A percentile compares a stretch with the other conserved stretches of the same genome.
Evolutionary conservation across 1,139 yeast species (phyloP).

Genomic region (Zygosaccharomyces pseudobailii): DNA sequence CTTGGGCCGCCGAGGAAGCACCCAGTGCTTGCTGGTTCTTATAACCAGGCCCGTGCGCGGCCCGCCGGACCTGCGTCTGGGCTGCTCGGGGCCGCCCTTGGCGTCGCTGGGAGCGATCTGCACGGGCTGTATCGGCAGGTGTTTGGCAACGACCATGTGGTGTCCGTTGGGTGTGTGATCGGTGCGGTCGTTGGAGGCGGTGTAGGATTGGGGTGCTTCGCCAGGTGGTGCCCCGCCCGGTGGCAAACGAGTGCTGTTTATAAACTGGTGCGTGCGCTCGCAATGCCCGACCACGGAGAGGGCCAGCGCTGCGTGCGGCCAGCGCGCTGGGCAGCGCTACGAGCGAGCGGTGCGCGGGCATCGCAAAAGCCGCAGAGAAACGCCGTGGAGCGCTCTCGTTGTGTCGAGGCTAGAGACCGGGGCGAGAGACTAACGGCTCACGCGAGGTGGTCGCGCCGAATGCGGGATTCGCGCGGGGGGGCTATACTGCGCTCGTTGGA

Average conservation of each 20-base stretch:
- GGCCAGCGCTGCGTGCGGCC: background rate
- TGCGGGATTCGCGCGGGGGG: background rate
- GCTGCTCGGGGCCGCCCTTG: background rate
- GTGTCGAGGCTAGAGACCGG: background rate
- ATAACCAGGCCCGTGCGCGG: slow-evolving; percentile 15
- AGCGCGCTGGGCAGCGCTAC: background rate
- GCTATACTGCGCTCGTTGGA: background rate
- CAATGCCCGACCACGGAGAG: background rate
- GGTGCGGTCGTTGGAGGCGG: background rate
- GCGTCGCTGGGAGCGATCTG: slow-evolving; percentile 7
- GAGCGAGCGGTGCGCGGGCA: background rate
- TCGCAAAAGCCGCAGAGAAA: background rate
- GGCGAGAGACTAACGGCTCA: background rate
- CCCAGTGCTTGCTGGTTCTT: slow-evolving; percentile 34
- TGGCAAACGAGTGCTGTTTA: background rate
- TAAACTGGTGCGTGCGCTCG: background rate
- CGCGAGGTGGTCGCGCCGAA: background rate
- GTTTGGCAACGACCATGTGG: slow-evolving; percentile 6
- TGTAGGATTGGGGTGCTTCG: background rate
- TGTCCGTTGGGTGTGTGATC: background rate
- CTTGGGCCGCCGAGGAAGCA: slow-evolving; percentile 47
- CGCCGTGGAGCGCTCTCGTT: background rate
- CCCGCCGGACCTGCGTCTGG: slow-evolving; percentile 1
- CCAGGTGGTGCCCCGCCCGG: background rate
- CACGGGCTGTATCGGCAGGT: slow-evolving; percentile 9